These are phyloP conservation scores for Pythium scleroteichum DNA, from an alignment of 352 stramenopile species.

Conservation along the genomic window DNA sequence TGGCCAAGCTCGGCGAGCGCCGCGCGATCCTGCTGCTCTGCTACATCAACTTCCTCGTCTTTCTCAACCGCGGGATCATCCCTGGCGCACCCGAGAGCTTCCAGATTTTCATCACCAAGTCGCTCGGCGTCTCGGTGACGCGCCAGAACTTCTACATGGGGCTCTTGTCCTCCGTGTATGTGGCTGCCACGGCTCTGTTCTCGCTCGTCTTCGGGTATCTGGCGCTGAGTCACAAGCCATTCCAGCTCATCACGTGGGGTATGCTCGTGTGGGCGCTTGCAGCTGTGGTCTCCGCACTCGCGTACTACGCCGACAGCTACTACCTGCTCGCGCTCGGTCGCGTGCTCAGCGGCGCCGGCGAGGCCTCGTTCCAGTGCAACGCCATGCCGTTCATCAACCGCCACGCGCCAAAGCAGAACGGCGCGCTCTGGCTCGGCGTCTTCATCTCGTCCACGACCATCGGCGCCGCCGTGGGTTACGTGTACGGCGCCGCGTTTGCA, in stretches of 20 bases:
- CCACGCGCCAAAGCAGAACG: slow-evolving; percentile 61
- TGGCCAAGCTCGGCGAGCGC: slow-evolving; percentile 20
- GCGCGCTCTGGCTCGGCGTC: slow-evolving; percentile 90
- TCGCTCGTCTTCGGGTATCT: slow-evolving; percentile 91
- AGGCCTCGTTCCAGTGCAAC: slow-evolving; percentile 93
- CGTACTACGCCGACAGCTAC: slow-evolving; percentile 82
- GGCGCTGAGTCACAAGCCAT: slow-evolving; percentile 84
- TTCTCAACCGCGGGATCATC: slow-evolving; percentile 95
- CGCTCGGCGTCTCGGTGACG: slow-evolving; percentile 55
- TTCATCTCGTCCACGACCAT: slow-evolving; percentile 93
- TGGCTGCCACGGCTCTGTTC: slow-evolving; percentile 90
- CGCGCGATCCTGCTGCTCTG: slow-evolving; percentile 82
- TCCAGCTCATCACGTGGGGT: slow-evolving; percentile 88
- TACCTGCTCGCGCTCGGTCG: slow-evolving; percentile 85
- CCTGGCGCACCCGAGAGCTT: slow-evolving; percentile 91
- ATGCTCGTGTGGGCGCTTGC: slow-evolving; percentile 90
- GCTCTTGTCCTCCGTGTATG: slow-evolving; percentile 91
- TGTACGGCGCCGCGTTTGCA: slow-evolving; percentile 82
- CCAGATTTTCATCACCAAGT: slow-evolving; percentile 88
- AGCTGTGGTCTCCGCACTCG: slow-evolving; percentile 79
- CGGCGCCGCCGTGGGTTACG: slow-evolving; percentile 77
- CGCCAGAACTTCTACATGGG: slow-evolving; percentile 83
- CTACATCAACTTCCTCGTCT: slow-evolving; percentile 93
- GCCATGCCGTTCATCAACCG: slow-evolving; percentile 93
- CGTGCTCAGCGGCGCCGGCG: slow-evolving; percentile 86